phyloP scores from a whole-genome alignment of 768 basidiomycete species.

The Hirschioporus abietinus region DNA sequence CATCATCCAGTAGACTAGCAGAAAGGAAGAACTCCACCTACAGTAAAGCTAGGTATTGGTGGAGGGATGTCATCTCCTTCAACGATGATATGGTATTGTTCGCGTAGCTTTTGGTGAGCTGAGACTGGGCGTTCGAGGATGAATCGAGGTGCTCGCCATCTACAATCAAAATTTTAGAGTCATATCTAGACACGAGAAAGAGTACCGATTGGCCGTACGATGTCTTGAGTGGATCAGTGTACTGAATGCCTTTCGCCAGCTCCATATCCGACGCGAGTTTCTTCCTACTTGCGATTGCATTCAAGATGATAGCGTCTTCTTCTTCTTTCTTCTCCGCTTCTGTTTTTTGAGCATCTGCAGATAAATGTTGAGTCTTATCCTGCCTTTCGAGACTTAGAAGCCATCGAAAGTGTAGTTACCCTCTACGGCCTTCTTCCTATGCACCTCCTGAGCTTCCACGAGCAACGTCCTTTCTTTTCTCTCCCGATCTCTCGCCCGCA shows the following conservation, averaged over 20 bases:
- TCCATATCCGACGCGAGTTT: constrained; percentile 93
- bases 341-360: constrained; percentile 78
- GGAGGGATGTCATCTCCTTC: constrained; percentile 93
- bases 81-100: constrained; percentile 91
- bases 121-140: constrained; percentile 67
- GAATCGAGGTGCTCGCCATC: constrained; percentile 86
- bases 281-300: constrained; percentile 84
- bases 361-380: constrained; percentile 11
- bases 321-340: constrained; percentile 83
- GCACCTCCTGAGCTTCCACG: constrained; percentile 93
- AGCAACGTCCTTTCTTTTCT: constrained; percentile 84
- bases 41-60: constrained; percentile 84
- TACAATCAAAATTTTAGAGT: constrained; percentile 26
- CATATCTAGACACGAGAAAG: neutral
- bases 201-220: constrained; percentile 44
- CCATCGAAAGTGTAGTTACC: constrained; percentile 37
- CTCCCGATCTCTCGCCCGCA: constrained; percentile 63
- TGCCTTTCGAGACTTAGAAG: neutral
- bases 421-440: constrained; percentile 74
- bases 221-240: constrained; percentile 79
- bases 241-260: constrained; percentile 87
- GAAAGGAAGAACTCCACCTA: constrained; percentile 24
- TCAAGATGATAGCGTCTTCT: constrained; percentile 84
- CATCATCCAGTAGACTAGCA: neutral
- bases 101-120: constrained; percentile 69